phyloP scores from a whole-genome alignment of 352 stramenopile species.

The Globisporangium recalcitrans region DNA sequence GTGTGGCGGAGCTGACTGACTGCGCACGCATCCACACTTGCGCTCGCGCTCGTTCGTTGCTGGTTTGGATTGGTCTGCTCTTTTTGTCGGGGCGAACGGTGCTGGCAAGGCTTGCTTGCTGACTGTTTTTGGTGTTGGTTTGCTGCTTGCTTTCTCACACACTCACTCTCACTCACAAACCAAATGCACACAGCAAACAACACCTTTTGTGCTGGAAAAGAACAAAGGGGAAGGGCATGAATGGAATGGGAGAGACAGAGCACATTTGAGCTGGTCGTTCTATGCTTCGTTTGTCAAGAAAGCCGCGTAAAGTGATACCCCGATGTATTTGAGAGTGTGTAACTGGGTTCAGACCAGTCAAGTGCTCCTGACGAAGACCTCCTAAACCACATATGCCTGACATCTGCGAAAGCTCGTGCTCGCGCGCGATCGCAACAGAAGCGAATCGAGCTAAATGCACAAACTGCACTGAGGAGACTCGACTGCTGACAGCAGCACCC shows the following conservation, averaged over 20 bases:
- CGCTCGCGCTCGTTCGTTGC: neutral
- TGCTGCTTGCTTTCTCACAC: neutral
- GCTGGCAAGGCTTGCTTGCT: neutral
- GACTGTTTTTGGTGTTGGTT: neutral
- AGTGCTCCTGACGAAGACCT: neutral
- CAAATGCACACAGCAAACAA: neutral
- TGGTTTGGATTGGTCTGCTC: neutral
- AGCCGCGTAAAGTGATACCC: too few species aligned
- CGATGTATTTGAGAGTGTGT: neutral
- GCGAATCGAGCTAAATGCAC: too few species aligned
- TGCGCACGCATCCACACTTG: neutral
- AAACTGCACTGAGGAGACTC: too few species aligned
- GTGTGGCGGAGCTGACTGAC: neutral
- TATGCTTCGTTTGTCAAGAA: neutral
- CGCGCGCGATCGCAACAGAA: too few species aligned
- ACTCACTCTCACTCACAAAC: neutral
- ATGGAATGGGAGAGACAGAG: conserved; percentile 4
- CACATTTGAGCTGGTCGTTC: neutral
- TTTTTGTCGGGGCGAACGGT: neutral
- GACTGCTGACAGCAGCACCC: too few species aligned
- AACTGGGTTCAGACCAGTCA: neutral
- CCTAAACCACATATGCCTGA: neutral
- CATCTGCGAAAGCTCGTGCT: neutral
- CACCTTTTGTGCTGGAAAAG: neutral
- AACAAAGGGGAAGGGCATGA: neutral